A percentile compares a stretch with the other conserved stretches of the same genome.
Conservation (phyloP, 768 basidiomycete genomes). For the Grammothele lineata region DNA sequence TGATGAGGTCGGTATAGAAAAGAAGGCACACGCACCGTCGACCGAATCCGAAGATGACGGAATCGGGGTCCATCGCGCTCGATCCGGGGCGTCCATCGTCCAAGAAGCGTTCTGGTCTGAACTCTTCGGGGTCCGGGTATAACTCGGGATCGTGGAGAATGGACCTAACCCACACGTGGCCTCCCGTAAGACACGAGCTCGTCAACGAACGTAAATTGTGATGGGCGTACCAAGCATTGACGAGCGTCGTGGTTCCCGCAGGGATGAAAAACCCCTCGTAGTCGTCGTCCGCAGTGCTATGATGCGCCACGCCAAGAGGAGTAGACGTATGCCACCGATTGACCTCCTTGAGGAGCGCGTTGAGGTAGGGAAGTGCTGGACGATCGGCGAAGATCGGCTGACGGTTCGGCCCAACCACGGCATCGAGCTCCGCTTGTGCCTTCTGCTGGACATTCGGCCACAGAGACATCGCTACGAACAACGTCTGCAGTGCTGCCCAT, state of each 20-base stretch:
- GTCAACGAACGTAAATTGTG: background rate
- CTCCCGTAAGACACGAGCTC: background rate
- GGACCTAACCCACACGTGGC: no score
- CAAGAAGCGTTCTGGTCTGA: conserved; percentile 47
- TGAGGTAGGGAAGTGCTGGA: conserved; percentile 20
- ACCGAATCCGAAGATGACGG: background rate
- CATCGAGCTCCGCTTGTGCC: conserved; percentile 27
- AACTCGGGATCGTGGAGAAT: conserved; percentile 45
- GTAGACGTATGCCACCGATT: conserved; percentile 30
- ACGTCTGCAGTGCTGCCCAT: conserved; percentile 23
- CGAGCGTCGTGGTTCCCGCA: conserved; percentile 18
- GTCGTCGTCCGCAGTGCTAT: conserved; percentile 19
- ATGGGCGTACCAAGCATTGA: conserved; percentile 11
- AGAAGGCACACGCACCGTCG: background rate
- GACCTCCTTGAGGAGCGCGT: conserved; percentile 20
- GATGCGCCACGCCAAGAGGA: conserved; percentile 25
- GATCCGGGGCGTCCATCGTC: conserved; percentile 7
- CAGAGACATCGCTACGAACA: conserved; percentile 33
- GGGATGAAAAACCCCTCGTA: conserved; percentile 26
- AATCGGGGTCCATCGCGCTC: background rate
- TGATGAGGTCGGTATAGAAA: background rate
- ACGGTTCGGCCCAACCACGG: conserved; percentile 16
- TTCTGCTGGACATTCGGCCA: conserved; percentile 25
- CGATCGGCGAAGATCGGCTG: conserved; percentile 22
- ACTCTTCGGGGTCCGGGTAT: conserved; percentile 43